Percentiles rank a stretch among this genome's conserved stretches.
Evolutionary conservation across 1,139 yeast genomes (phyloP).

Genomic region (Zygoascus meyerae): DNA sequence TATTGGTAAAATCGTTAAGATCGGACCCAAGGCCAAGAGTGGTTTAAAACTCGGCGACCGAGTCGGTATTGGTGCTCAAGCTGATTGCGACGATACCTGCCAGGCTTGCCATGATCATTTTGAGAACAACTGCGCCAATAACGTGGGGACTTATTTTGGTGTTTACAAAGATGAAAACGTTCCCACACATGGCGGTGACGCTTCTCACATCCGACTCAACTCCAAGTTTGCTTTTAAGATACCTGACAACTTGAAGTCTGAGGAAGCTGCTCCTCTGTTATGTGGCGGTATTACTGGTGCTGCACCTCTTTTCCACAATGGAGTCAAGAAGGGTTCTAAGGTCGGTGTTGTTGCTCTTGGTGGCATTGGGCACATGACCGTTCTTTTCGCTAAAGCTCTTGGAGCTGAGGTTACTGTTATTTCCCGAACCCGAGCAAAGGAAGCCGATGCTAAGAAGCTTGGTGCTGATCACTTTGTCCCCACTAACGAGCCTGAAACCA

Average conservation of each 20-base stretch:
- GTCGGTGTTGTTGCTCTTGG: slow-evolving; percentile 53
- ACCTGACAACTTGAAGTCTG: slow-evolving; percentile 47
- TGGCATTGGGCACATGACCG: slow-evolving; percentile 53
- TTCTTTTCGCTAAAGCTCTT: slow-evolving; percentile 46
- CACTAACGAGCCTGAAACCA: slow-evolving; percentile 13
- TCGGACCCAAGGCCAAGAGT: slow-evolving; percentile 78
- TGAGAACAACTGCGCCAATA: slow-evolving; percentile 46
- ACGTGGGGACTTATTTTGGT: slow-evolving; percentile 10
- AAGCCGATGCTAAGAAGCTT: slow-evolving; percentile 40
- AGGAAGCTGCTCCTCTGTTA: slow-evolving; percentile 54
- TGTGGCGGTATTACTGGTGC: slow-evolving; percentile 57
- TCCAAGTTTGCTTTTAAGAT: slow-evolving; percentile 51
- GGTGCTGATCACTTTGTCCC: slow-evolving; percentile 29
- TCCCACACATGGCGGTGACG: slow-evolving; percentile 48
- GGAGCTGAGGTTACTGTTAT: slow-evolving; percentile 49
- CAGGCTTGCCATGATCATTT: slow-evolving; percentile 44
- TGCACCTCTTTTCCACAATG: slow-evolving; percentile 5
- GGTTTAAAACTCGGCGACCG: slow-evolving; percentile 93
- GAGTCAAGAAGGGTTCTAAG: slow-evolving; percentile 40
- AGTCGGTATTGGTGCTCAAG: slow-evolving; percentile 48
- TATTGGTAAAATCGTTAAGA: slow-evolving; percentile 47
- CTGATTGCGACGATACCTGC: slow-evolving; percentile 42
- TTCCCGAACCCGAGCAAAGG: slow-evolving; percentile 42
- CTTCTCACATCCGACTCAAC: slow-evolving; percentile 51
- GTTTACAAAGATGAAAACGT: slow-evolving; percentile 13